phyloP scores from a whole-genome alignment of 106 monocot genomes.

The Vanilla planifolia region DNA sequence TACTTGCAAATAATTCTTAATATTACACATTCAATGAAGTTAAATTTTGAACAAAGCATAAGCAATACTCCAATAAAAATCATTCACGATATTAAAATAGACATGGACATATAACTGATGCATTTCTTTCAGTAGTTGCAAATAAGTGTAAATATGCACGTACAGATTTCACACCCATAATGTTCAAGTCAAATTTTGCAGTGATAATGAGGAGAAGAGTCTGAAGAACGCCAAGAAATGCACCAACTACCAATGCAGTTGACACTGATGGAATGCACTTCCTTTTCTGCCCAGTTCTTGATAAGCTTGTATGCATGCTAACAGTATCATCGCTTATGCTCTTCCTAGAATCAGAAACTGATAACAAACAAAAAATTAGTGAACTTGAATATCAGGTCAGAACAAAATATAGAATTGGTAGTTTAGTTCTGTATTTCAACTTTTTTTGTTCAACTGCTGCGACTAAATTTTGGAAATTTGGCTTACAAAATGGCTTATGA shows the following conservation, averaged over 20 bases:
- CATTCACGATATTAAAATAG: too few relatives aligned
- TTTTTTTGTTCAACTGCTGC: too few relatives aligned
- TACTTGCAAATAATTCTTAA: too few relatives aligned
- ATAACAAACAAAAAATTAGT: background rate
- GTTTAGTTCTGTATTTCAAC: too few relatives aligned
- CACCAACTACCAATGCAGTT: conserved; percentile 58
- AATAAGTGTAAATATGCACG: conserved; percentile 9
- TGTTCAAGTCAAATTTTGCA: conserved; percentile 44
- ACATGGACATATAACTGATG: too few relatives aligned
- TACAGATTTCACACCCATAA: conserved; percentile 62
- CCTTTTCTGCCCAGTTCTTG: conserved; percentile 11
- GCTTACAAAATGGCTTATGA: background rate
- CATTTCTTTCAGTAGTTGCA: too few relatives aligned
- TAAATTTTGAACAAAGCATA: too few relatives aligned
- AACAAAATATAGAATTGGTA: too few relatives aligned
- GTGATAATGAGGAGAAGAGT: conserved; percentile 42
- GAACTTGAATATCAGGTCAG: background rate
- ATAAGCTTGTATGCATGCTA: background rate
- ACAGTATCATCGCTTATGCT: background rate
- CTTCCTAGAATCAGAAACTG: background rate
- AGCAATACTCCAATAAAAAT: too few relatives aligned
- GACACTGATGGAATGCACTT: conserved; percentile 66
- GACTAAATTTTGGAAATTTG: too few relatives aligned
- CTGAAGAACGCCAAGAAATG: conserved; percentile 54
- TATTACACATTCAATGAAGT: too few relatives aligned